Percentiles rank a stretch among this genome's conserved stretches.
phyloP scores from a whole-genome alignment of 2,329 filamentous ascomycete genomes.

The Cladophialophora chaetospira region DNA sequence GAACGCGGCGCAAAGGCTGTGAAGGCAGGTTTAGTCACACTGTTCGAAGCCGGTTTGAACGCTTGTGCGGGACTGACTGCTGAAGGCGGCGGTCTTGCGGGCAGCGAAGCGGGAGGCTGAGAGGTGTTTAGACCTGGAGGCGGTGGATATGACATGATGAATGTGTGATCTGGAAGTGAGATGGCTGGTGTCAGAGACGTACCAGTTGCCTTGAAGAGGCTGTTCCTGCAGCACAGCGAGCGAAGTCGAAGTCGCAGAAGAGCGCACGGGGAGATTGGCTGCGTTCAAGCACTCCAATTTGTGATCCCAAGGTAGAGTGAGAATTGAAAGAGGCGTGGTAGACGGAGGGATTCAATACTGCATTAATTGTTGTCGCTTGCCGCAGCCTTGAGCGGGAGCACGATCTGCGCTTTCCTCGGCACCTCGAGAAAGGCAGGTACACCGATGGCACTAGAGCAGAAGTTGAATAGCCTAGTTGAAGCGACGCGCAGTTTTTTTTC shows the following conservation, averaged over 20 bases:
- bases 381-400: too few relatives aligned
- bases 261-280: neutral
- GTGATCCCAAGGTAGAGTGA: too few relatives aligned
- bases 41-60: slow-evolving; percentile 54
- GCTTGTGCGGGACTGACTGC: slow-evolving; percentile 41
- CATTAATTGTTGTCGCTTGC: too few relatives aligned
- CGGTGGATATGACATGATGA: slow-evolving; percentile 79
- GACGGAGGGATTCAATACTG: too few relatives aligned
- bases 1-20: slow-evolving; percentile 63
- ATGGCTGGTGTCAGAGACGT: slow-evolving; percentile 26
- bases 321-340: too few relatives aligned
- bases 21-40: slow-evolving; percentile 43
- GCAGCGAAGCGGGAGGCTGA: slow-evolving; percentile 63
- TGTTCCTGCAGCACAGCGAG: neutral
- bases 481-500: neutral
- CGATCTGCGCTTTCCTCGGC: too few relatives aligned
- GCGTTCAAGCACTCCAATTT: too few relatives aligned
- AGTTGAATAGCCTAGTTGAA: neutral
- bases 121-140: slow-evolving; percentile 69
- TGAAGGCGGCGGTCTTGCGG: slow-evolving; percentile 72
- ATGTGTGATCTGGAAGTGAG: slow-evolving; percentile 42
- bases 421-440: too few relatives aligned
- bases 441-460: neutral
- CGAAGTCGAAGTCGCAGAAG: neutral
- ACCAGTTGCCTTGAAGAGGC: slow-evolving; percentile 22